phyloP scores from a whole-genome alignment of 768 basidiomycete genomes.

The Pisolithus tinctorius region DNA sequence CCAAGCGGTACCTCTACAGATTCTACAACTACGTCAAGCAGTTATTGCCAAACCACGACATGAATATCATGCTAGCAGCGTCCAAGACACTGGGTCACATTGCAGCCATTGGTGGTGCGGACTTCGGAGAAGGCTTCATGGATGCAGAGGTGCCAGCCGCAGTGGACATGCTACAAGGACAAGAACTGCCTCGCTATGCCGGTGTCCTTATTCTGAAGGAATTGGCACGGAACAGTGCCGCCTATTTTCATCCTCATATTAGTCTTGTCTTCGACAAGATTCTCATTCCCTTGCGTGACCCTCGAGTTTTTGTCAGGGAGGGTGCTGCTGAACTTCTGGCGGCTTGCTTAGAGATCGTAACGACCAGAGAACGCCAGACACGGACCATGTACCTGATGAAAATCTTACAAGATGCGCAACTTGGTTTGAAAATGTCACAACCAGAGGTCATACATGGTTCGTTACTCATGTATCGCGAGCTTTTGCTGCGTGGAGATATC shows the following conservation, averaged over 20 bases:
- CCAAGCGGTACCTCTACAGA: slow-evolving; percentile 73
- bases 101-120: slow-evolving; percentile 72
- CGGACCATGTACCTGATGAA: slow-evolving; percentile 63
- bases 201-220: slow-evolving; percentile 94
- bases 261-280: slow-evolving; percentile 88
- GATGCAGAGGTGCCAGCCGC: slow-evolving; percentile 83
- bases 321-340: slow-evolving; percentile 92
- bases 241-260: slow-evolving; percentile 84
- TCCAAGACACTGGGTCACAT: slow-evolving; percentile 90
- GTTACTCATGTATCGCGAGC: slow-evolving; percentile 82
- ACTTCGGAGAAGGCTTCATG: slow-evolving; percentile 86
- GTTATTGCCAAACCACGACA: slow-evolving; percentile 84
- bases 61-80: slow-evolving; percentile 90
- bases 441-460: slow-evolving; percentile 93
- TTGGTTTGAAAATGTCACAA: slow-evolving; percentile 69
- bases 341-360: slow-evolving; percentile 84
- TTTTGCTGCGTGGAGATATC: slow-evolving; percentile 91
- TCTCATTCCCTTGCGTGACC: slow-evolving; percentile 82
- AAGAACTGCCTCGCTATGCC: slow-evolving; percentile 83
- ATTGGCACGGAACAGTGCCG: slow-evolving; percentile 82
- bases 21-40: slow-evolving; percentile 92
- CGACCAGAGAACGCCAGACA: slow-evolving; percentile 60
- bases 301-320: slow-evolving; percentile 85
- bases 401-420: slow-evolving; percentile 86
- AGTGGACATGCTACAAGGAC: slow-evolving; percentile 68